phyloP scores from a whole-genome alignment of 805 yeast genomes.

The Saturnispora serradocipensis region DNA sequence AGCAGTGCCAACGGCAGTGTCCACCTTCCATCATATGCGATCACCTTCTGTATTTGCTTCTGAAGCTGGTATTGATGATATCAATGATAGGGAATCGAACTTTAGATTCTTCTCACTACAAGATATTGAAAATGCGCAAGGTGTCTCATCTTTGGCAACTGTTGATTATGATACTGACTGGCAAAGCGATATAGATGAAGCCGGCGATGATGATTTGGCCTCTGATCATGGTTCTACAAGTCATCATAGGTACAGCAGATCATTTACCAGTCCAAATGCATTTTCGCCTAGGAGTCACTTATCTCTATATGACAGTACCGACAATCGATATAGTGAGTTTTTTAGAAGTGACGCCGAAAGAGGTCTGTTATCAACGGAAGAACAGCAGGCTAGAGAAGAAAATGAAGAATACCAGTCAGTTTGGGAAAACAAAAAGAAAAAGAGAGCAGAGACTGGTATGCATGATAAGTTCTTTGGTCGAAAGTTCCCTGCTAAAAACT shows the following conservation, averaged over 20 bases:
- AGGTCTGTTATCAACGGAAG: constrained; percentile 12
- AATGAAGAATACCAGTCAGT: constrained; percentile 8
- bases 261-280: background rate
- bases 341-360: constrained; percentile 13
- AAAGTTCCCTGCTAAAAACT: constrained; percentile 32
- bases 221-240: background rate
- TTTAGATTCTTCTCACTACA: constrained; percentile 79
- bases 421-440: constrained; percentile 10
- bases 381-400: constrained; percentile 18
- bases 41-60: constrained; percentile 10
- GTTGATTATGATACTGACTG: constrained; percentile 70
- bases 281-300: background rate
- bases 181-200: constrained; percentile 39
- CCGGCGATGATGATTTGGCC: background rate
- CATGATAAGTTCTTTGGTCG: constrained; percentile 38
- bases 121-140: constrained; percentile 81
- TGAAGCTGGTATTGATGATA: background rate
- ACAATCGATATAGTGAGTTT: constrained; percentile 14
- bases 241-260: background rate
- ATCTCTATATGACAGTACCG: constrained; percentile 9
- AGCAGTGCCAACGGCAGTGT: constrained; percentile 66
- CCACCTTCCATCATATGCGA: constrained; percentile 54
- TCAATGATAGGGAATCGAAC: constrained; percentile 4
- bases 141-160: constrained; percentile 59
- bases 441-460: constrained; percentile 20